phyloP scores from a whole-genome alignment of 2,329 filamentous ascomycete genomes.

The Xylaria sp. region DNA sequence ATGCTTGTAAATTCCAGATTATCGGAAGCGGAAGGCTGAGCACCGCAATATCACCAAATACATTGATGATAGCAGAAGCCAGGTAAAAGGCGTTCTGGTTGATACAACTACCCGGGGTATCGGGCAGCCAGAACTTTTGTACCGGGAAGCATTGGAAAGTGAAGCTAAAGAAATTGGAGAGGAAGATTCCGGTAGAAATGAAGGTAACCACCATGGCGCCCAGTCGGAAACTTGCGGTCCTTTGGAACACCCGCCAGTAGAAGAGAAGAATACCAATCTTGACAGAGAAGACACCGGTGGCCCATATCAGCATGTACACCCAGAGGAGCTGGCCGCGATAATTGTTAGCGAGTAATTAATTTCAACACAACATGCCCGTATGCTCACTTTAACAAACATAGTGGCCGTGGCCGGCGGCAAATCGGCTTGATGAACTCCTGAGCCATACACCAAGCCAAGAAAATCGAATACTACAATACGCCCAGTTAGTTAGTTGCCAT shows the following conservation, averaged over 20 bases:
- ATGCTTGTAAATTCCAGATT: constrained; percentile 47
- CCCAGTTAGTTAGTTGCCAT: not conserved
- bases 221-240: constrained; percentile 38
- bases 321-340: constrained; percentile 39
- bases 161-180: constrained; percentile 43
- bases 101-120: constrained; percentile 39
- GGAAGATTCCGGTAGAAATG: constrained; percentile 41
- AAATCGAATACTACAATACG: constrained; percentile 36
- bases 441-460: constrained; percentile 40
- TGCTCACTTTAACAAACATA: constrained; percentile 42
- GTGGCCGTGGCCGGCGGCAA: constrained; percentile 35
- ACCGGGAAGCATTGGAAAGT: constrained; percentile 43
- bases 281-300: constrained; percentile 43
- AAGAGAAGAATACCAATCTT: constrained; percentile 47
- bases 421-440: constrained; percentile 41
- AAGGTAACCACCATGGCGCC: constrained; percentile 39
- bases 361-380: not conserved
- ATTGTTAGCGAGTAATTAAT: not conserved
- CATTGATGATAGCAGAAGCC: constrained; percentile 45
- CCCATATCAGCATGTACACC: constrained; percentile 46
- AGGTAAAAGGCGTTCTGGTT: constrained; percentile 43
- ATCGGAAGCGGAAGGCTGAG: constrained; percentile 47
- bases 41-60: constrained; percentile 46
- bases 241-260: constrained; percentile 46
- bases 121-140: constrained; percentile 39